These are phyloP conservation scores for Amniculicola lignicola DNA, from an alignment of 495 filamentous ascomycete genomes.

Conservation along the genomic window DNA sequence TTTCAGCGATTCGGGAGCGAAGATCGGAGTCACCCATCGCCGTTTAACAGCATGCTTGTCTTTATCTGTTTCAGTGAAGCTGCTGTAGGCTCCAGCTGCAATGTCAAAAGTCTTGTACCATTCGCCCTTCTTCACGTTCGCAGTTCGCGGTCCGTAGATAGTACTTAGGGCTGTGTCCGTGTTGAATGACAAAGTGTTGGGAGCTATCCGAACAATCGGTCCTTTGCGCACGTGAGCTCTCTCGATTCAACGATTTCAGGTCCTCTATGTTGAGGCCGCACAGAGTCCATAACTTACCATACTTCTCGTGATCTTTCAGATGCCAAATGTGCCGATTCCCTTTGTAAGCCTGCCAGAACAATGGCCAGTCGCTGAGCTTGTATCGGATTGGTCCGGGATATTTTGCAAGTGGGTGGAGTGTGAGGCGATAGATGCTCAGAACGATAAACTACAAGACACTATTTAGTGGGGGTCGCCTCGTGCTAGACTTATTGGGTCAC, in stretches of 20 bases:
- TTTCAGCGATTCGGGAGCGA: slow-evolving; percentile 30
- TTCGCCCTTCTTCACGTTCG: slow-evolving; percentile 36
- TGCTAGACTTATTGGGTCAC: background rate
- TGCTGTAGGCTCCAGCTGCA: slow-evolving; percentile 28
- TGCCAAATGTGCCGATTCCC: slow-evolving; percentile 29
- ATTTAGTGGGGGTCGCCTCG: background rate
- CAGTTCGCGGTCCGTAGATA: slow-evolving; percentile 43
- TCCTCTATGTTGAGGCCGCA: background rate
- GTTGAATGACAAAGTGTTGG: slow-evolving; percentile 36
- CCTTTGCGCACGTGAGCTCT: slow-evolving; percentile 9
- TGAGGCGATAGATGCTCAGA: slow-evolving; percentile 26
- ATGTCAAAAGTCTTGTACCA: slow-evolving; percentile 38
- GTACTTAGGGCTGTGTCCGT: slow-evolving; percentile 30
- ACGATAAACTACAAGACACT: background rate
- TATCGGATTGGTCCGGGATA: slow-evolving; percentile 28
- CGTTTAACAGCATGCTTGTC: slow-evolving; percentile 25
- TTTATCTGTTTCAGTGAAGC: slow-evolving; percentile 31
- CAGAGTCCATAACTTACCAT: slow-evolving; percentile 19
- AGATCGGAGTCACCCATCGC: slow-evolving; percentile 28
- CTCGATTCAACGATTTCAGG: background rate
- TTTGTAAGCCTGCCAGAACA: slow-evolving; percentile 24
- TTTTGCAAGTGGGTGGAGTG: slow-evolving; percentile 31
- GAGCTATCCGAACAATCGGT: slow-evolving; percentile 35
- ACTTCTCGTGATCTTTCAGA: slow-evolving; percentile 35
- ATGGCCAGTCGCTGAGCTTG: slow-evolving; percentile 30